Percentiles rank a stretch among this genome's conserved stretches.
phyloP scores from a whole-genome alignment of 2,329 filamentous ascomycete species.

The Neocatenulostroma microsporum region DNA sequence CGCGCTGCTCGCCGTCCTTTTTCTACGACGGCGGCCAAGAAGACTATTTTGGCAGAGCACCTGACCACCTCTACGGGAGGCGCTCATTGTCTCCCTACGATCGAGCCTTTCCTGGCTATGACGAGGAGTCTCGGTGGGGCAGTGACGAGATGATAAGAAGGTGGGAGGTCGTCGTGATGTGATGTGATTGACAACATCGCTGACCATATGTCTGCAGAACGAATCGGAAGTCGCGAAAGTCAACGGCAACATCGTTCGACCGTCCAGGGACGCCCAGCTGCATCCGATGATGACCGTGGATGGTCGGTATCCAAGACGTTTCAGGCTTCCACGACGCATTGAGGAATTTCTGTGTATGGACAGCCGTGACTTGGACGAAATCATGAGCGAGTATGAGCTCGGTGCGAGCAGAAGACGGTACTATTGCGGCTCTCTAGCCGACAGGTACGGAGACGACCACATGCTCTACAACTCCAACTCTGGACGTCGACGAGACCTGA shows the following conservation, averaged over 20 bases:
- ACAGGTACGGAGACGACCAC: conserved; percentile 5
- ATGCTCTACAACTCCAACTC: background rate
- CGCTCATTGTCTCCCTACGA: conserved; percentile 3
- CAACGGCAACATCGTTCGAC: conserved; percentile 22
- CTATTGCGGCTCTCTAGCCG: conserved; percentile 6
- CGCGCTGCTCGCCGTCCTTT: conserved; percentile 1
- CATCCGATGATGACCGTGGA: conserved; percentile 28
- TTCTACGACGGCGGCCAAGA: background rate
- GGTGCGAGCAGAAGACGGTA: conserved; percentile 4
- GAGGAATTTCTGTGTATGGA: conserved; percentile 22
- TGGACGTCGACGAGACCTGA: conserved; percentile 9
- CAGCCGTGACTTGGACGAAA: conserved; percentile 22
- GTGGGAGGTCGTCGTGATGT: conserved; percentile 8
- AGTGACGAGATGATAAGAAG: conserved; percentile 9
- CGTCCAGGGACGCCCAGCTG: conserved; percentile 21
- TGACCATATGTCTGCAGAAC: too few relatives aligned
- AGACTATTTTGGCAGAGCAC: background rate
- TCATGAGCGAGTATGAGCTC: conserved; percentile 25
- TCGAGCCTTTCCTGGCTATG: conserved; percentile 6
- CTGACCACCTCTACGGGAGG: background rate
- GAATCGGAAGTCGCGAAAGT: conserved; percentile 20
- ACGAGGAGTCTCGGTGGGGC: conserved; percentile 3
- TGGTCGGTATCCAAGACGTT: conserved; percentile 27
- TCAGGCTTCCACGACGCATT: conserved; percentile 19
- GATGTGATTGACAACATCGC: background rate